A percentile compares a stretch with the other conserved stretches of the same genome.
Evolutionary conservation across 164 flowering plant species (phyloP).

Genomic region (Aristolochia californica): DNA sequence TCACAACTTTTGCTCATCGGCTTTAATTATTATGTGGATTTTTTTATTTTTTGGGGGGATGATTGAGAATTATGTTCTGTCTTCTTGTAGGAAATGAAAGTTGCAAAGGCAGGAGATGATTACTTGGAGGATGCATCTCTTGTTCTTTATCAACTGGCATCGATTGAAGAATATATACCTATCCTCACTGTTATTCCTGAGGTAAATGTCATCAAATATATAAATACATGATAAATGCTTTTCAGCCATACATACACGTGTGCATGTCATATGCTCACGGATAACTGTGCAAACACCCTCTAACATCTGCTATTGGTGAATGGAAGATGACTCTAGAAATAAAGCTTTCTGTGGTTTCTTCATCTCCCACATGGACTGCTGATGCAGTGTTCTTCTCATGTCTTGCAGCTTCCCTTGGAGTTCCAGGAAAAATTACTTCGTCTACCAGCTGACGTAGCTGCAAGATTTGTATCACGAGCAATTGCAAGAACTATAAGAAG

Average conservation of each 20-base stretch:
- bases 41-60: background rate
- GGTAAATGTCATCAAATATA: conserved; percentile 25
- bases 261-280: background rate
- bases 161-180: conserved; percentile 49
- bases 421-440: conserved; percentile 47
- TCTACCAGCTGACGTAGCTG: conserved; percentile 64
- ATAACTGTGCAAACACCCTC: no score
- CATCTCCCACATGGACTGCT: background rate
- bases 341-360: background rate
- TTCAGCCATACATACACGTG: background rate
- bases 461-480: conserved; percentile 55
- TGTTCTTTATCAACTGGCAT: conserved; percentile 31
- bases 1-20: no score
- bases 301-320: no score
- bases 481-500: conserved; percentile 70
- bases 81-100: conserved; percentile 26
- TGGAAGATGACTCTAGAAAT: no score
- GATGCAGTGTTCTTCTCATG: background rate
- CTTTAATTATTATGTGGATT: no score
- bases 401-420: conserved; percentile 69
- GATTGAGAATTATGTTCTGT: background rate
- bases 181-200: conserved; percentile 49
- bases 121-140: conserved; percentile 27
- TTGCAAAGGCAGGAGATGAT: conserved; percentile 8
- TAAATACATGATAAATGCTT: background rate